Evolutionary conservation across 768 basidiomycete species (phyloP).

Genomic region (Amyloporia xantha): DNA sequence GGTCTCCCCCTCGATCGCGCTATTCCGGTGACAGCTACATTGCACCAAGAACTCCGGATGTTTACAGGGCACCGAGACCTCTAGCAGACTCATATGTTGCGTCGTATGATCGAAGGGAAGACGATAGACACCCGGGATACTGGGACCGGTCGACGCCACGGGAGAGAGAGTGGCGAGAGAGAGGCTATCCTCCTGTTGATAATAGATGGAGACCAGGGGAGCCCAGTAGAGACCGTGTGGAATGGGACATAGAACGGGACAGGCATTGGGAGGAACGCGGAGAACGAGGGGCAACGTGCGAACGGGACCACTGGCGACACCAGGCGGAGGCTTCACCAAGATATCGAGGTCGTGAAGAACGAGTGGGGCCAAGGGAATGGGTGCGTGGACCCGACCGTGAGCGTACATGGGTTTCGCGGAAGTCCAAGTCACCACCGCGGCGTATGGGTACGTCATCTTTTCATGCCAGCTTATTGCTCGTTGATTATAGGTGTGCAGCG

Average conservation of each 20-base stretch:
- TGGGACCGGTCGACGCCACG: slow-evolving; percentile 12
- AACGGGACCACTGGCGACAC: neutral
- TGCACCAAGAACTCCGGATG: slow-evolving; percentile 8
- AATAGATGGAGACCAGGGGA: neutral
- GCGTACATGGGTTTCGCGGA: slow-evolving; percentile 15
- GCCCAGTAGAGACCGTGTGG: neutral
- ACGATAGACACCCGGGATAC: slow-evolving; percentile 15
- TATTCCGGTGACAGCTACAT: slow-evolving; percentile 18
- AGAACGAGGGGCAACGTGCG: no score
- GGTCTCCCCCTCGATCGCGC: slow-evolving; percentile 17
- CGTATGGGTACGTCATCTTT: slow-evolving; percentile 16
- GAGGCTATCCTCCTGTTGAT: no score
- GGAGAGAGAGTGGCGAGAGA: slow-evolving; percentile 6
- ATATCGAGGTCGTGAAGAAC: slow-evolving; percentile 2
- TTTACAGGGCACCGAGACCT: slow-evolving; percentile 7
- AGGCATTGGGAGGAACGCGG: neutral
- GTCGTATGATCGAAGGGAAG: slow-evolving; percentile 17
- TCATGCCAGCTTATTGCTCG: no score
- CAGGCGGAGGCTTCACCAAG: neutral
- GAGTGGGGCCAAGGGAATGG: slow-evolving; percentile 11
- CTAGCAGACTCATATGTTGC: slow-evolving; percentile 12
- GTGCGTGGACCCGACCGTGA: slow-evolving; percentile 9
- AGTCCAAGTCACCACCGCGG: slow-evolving; percentile 20
- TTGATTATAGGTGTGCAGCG: no score
- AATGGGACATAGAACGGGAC: slow-evolving; percentile 1